Conservation (phyloP, 1,284 basidiomycete species). For the Meripilus lineatus region DNA sequence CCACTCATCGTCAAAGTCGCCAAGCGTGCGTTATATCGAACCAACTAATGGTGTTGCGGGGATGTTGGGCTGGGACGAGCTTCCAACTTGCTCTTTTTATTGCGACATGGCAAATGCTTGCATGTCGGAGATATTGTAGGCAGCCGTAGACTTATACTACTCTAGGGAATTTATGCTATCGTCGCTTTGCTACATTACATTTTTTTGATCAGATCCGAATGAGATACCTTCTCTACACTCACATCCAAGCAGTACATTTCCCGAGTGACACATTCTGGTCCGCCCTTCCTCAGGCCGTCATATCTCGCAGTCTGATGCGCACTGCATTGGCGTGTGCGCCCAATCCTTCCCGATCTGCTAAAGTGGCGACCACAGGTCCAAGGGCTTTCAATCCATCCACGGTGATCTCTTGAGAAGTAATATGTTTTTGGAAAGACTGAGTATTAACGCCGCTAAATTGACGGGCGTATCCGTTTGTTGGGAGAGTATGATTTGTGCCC, state of each 20-base stretch:
- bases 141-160: conserved; percentile 20
- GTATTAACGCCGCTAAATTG: conserved; percentile 99
- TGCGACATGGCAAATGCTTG: neutral
- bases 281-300: conserved; percentile 11
- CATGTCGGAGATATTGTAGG: too few relatives aligned
- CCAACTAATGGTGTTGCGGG: conserved; percentile 51
- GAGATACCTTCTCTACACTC: too few relatives aligned
- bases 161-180: conserved; percentile 21
- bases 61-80: neutral
- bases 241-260: too few relatives aligned
- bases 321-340: conserved; percentile 93
- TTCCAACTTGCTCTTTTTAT: neutral
- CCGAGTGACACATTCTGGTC: neutral
- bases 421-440: conserved; percentile 97
- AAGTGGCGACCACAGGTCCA: conserved; percentile 85
- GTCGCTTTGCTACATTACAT: conserved; percentile 16
- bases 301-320: conserved; percentile 53
- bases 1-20: conserved; percentile 85
- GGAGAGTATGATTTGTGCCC: conserved; percentile 97
- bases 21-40: conserved; percentile 87
- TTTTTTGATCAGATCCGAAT: too few relatives aligned
- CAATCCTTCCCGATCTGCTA: conserved; percentile 94
- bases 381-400: conserved; percentile 72
- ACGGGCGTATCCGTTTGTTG: conserved; percentile 93
- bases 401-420: conserved; percentile 93